Base-by-base conservation (phyloP, 768 basidiomycete species). In the Xerocomellus chrysenteron region DNA sequence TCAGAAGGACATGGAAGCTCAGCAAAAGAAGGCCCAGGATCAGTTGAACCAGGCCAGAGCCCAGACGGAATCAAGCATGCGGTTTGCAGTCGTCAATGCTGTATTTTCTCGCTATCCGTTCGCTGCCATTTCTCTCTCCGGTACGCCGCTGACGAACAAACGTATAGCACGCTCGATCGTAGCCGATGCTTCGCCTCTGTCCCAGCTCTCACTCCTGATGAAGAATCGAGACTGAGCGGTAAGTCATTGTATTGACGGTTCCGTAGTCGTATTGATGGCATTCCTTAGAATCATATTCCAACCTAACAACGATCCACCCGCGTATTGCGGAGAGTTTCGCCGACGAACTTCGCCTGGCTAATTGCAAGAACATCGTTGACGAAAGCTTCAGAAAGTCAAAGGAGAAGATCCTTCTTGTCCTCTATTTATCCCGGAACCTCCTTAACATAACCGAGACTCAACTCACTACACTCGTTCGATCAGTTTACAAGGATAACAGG, bases 61-160 rank as follows among this genome's bases (percentile, higher is more conserved):
- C 4, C 52, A 63, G 44, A 59, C 64, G 6, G 62, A 69, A 41
- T 58, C 58, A 12, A 49, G 50, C 16, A 60, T 68, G 17, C 65
- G 69, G 41, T 62, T 63, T 13, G 62, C 68, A 4, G 28, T 69
- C 43, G 59, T 60, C 24, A 64, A 67, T 36, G 70, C 67, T 30
- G 60, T 75, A 12, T 56, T 76, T 40, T 62, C 61, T 28, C 39
- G 54, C 21, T 61, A 74, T 51, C 58, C 66, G 56, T 61, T 54
- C 33, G 52, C 65, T 57, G 45, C 49, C 7, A 3, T 55, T 47
- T 12, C 7, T 41, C 16, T 44, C 24, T 52, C 21, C 10, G 32
- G 11, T 30, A 0, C 30, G 12, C 9, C 14, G 4, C 45, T 58
- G 14, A 62, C 17, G 12, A 32, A 37, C 5, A 42, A 12, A 37